These are phyloP conservation scores for Trypanosoma platydactyli DNA, from an alignment of 208 protist genomes.

Conservation along the genomic window DNA sequence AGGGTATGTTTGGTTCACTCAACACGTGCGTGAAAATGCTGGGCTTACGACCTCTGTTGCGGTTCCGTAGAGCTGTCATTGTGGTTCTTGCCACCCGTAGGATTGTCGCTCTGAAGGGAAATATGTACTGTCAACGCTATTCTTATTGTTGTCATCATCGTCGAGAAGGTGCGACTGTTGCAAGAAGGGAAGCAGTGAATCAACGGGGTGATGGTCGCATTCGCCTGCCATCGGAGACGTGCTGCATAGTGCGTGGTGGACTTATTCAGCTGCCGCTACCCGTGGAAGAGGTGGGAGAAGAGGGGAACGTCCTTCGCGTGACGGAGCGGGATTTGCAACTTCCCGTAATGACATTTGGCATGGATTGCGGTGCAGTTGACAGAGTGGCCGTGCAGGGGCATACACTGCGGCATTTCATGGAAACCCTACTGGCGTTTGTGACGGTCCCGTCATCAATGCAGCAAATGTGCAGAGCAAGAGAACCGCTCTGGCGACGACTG, in stretches of 20 bases:
- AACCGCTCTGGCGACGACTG: slow-evolving; percentile 16
- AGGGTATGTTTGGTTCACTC: slow-evolving; percentile 15
- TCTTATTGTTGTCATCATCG: neutral
- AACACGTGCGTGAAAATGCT: slow-evolving; percentile 6
- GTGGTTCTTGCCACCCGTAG: slow-evolving; percentile 39
- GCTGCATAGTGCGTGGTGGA: slow-evolving; percentile 22
- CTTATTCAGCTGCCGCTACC: slow-evolving; percentile 15
- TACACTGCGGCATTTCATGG: slow-evolving; percentile 17
- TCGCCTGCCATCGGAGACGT: slow-evolving; percentile 24
- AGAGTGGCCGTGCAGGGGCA: neutral
- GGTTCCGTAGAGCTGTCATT: slow-evolving; percentile 39
- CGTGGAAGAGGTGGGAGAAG: neutral
- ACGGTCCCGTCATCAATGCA: slow-evolving; percentile 18
- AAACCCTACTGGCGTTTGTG: slow-evolving; percentile 19
- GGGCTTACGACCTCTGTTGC: slow-evolving; percentile 3
- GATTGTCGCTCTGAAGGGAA: slow-evolving; percentile 15
- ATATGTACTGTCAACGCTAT: neutral
- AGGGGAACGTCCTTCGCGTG: slow-evolving; percentile 12
- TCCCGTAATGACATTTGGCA: neutral
- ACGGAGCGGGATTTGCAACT: slow-evolving; percentile 27
- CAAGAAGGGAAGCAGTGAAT: too few relatives aligned
- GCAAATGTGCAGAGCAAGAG: neutral
- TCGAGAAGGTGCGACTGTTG: neutral
- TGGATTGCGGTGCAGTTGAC: neutral
- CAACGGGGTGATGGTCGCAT: slow-evolving; percentile 8